These are phyloP conservation scores for Polyporus arcularius DNA, from an alignment of 768 basidiomycete species.

Conservation along the genomic window DNA sequence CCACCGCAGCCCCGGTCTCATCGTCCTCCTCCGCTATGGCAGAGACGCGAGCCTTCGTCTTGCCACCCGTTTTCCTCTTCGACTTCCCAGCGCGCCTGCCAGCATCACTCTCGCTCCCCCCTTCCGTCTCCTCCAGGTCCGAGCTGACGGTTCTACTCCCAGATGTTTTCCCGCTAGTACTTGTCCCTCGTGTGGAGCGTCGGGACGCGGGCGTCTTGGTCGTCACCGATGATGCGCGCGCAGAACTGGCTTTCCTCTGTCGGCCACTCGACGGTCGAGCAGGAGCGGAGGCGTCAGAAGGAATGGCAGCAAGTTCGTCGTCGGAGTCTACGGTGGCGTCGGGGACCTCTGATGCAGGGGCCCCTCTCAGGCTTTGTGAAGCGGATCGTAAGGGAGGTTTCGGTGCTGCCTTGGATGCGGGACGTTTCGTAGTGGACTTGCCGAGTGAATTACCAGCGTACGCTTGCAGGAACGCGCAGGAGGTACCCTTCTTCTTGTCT, in stretches of 20 bases:
- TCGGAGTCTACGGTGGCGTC: conserved; percentile 24
- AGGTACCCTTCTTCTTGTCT: conserved; percentile 44
- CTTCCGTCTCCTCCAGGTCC: conserved; percentile 26
- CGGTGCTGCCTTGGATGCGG: conserved; percentile 31
- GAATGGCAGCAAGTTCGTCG: conserved; percentile 25
- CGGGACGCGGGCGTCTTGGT: conserved; percentile 24
- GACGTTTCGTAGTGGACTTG: conserved; percentile 26
- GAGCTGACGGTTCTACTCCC: conserved; percentile 18
- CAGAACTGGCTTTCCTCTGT: conserved; percentile 13
- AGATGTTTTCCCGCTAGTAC: conserved; percentile 17
- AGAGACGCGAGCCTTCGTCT: conserved; percentile 27
- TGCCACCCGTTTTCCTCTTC: conserved; percentile 28
- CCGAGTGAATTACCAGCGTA: conserved; percentile 3
- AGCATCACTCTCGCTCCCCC: conserved; percentile 27
- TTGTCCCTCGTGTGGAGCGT: conserved; percentile 22
- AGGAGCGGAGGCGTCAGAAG: conserved; percentile 6
- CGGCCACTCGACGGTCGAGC: conserved; percentile 3
- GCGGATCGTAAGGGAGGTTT: conserved; percentile 22
- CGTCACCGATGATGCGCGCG: conserved; percentile 22
- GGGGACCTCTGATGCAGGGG: neutral
- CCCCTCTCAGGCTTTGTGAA: conserved; percentile 21
- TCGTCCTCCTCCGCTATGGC: conserved; percentile 33
- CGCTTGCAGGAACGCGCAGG: conserved; percentile 47
- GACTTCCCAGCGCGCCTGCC: conserved; percentile 29
- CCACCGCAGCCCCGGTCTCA: conserved; percentile 19